These are phyloP conservation scores for Solanum piurae DNA, from an alignment of 257 asterid species.

Conservation along the genomic window DNA sequence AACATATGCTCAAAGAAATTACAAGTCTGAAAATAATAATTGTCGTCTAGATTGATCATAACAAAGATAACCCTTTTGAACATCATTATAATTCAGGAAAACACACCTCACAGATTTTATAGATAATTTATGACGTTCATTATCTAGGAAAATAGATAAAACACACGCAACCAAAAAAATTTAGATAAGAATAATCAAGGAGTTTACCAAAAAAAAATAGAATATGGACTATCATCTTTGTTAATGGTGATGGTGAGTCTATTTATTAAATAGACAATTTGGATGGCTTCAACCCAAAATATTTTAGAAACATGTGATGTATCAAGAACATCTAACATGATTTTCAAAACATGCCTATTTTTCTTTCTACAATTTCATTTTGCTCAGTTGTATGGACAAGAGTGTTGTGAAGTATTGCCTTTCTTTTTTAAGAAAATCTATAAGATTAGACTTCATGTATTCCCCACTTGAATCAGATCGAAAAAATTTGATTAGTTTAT, in stretches of 20 bases:
- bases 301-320: background rate
- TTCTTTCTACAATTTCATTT: background rate
- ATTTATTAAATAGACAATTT: background rate
- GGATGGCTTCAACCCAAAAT: background rate
- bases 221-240: background rate
- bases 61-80: background rate
- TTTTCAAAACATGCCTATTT: background rate
- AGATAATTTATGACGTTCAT: background rate
- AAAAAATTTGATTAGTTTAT: too few species aligned
- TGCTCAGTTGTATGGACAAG: background rate
- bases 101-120: background rate
- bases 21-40: background rate
- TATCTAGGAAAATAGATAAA: background rate
- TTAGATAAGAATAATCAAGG: background rate
- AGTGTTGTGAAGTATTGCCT: background rate
- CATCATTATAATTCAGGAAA: too few species aligned
- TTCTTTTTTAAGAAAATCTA: background rate
- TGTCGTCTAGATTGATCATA: background rate
- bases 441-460: background rate
- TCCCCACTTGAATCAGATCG: background rate
- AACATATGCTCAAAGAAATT: background rate
- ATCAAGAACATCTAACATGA: background rate
- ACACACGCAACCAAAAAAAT: fast-evolving
- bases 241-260: background rate
- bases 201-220: background rate